Evolutionary conservation across 2,329 filamentous ascomycete species (phyloP).

Genomic region (Calonectria multiphialidica): DNA sequence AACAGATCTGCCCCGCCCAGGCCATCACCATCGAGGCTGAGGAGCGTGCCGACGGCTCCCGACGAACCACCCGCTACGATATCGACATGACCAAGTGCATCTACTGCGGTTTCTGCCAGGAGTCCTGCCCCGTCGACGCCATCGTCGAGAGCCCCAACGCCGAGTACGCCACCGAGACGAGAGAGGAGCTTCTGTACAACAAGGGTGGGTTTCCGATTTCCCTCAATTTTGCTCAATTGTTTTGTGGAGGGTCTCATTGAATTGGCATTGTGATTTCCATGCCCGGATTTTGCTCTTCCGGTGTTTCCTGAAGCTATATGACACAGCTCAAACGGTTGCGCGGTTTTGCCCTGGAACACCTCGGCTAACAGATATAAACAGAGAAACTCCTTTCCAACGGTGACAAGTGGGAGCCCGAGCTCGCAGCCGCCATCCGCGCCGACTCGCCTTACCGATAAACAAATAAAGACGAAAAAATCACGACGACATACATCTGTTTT

Average conservation of each 20-base stretch:
- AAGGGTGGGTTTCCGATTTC: slow-evolving; percentile 67
- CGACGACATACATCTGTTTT: slow-evolving; percentile 25
- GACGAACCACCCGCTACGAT: slow-evolving; percentile 96
- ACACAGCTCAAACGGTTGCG: slow-evolving; percentile 11
- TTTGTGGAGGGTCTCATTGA: not conserved
- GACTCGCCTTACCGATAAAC: slow-evolving; percentile 90
- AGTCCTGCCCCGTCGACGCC: slow-evolving; percentile 97
- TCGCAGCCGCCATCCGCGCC: slow-evolving; percentile 90
- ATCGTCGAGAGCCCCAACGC: slow-evolving; percentile 76
- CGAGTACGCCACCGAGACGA: slow-evolving; percentile 74
- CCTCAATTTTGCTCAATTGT: not conserved
- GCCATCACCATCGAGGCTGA: slow-evolving; percentile 99
- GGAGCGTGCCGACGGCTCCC: slow-evolving; percentile 94
- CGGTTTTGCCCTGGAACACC: slow-evolving; percentile 20
- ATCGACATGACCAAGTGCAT: slow-evolving; percentile 99
- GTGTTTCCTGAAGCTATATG: not conserved
- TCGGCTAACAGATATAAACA: slow-evolving; percentile 44
- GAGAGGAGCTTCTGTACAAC: slow-evolving; percentile 97
- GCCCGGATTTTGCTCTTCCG: not conserved
- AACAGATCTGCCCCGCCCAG: slow-evolving; percentile 90
- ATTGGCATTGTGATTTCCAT: not conserved
- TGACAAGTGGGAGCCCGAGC: slow-evolving; percentile 98
- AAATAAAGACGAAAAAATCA: slow-evolving; percentile 15
- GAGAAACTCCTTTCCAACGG: slow-evolving; percentile 91
- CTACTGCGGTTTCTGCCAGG: slow-evolving; percentile 99